Percentiles rank a stretch among this genome's conserved stretches.
Conservation (phyloP, 495 filamentous ascomycete species). For the Trichoderma orchidacearum region DNA sequence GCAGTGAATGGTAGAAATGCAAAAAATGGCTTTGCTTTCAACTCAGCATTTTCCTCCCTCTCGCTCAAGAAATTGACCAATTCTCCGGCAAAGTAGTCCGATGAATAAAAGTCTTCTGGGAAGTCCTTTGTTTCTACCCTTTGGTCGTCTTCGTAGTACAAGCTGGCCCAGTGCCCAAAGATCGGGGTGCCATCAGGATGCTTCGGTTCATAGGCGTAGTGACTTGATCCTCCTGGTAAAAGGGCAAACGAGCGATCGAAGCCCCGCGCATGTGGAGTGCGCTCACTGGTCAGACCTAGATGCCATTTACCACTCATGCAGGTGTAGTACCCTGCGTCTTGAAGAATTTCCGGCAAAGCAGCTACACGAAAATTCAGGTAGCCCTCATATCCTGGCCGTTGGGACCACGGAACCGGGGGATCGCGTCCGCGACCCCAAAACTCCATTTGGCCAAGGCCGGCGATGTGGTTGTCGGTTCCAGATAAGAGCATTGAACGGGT, state of each 20-base stretch:
- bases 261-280: conserved; percentile 10
- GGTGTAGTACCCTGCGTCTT: conserved; percentile 44
- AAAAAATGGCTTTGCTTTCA: conserved; percentile 39
- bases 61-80: conserved; percentile 36
- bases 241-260: conserved; percentile 21
- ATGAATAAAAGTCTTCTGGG: conserved; percentile 39
- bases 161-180: conserved; percentile 14
- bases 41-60: conserved; percentile 22
- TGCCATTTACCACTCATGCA: conserved; percentile 48
- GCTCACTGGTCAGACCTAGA: conserved; percentile 20
- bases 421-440: background rate
- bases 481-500: conserved; percentile 40
- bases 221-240: conserved; percentile 28
- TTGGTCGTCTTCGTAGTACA: conserved; percentile 42
- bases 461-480: conserved; percentile 34
- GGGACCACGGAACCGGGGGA: background rate
- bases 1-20: conserved; percentile 42
- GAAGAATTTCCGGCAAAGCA: conserved; percentile 42
- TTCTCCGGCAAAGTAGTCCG: conserved; percentile 34
- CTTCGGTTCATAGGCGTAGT: conserved; percentile 29
- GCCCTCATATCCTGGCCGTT: conserved; percentile 45
- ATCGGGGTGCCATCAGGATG: conserved; percentile 7
- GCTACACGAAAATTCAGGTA: conserved; percentile 46
- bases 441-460: conserved; percentile 25
- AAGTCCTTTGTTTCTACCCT: conserved; percentile 20